Conservation (phyloP, 371 early-diverging fungal genomes). For the Lichtheimia hyalospora region DNA sequence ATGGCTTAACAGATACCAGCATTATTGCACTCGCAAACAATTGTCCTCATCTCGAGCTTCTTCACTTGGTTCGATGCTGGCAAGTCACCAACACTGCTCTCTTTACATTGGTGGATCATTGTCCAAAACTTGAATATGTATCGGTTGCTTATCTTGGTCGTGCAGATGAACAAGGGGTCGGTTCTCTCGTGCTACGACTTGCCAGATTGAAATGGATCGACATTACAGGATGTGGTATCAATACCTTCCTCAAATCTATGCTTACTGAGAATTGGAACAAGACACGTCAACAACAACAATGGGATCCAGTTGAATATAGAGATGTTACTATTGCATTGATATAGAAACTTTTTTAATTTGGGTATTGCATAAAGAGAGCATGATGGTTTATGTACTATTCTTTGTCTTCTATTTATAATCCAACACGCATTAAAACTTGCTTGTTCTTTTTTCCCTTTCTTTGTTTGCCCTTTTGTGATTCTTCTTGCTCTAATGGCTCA, state of each 20-base stretch:
- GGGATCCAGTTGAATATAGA: conserved; percentile 21
- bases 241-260: conserved; percentile 25
- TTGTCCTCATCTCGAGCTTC: conserved; percentile 29
- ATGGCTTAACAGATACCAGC: conserved; percentile 26
- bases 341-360: conserved; percentile 10
- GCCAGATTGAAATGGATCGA: conserved; percentile 29
- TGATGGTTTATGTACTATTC: no score
- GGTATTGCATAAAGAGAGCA: background rate
- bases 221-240: conserved; percentile 41
- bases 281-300: conserved; percentile 15
- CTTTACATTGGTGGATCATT: conserved; percentile 9
- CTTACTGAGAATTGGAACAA: conserved; percentile 24
- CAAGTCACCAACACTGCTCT: conserved; percentile 27
- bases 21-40: conserved; percentile 17
- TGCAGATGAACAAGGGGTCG: conserved; percentile 28
- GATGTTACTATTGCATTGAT: conserved; percentile 28
- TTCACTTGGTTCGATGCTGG: conserved; percentile 46
- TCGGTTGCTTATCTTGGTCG: conserved; percentile 34
- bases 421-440: conserved; percentile 61
- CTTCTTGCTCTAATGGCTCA: background rate
- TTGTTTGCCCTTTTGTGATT: conserved; percentile 20
- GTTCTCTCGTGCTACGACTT: conserved; percentile 14
- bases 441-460: conserved; percentile 62
- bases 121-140: conserved; percentile 24
- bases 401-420: conserved; percentile 25